phyloP scores from a whole-genome alignment of 306 rosid species.

The Malus sieversii region DNA sequence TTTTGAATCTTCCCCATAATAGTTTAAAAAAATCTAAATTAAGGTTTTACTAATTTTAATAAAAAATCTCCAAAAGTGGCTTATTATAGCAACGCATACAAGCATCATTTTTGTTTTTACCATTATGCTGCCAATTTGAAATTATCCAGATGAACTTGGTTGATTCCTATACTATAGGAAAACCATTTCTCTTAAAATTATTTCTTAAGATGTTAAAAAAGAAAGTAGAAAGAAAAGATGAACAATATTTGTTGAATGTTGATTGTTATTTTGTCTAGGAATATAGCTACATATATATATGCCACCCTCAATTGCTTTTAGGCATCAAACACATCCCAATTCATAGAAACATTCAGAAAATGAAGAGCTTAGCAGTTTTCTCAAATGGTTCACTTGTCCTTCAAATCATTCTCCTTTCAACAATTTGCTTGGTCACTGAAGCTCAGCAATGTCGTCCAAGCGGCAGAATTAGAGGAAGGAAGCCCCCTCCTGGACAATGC shows the following conservation, averaged over 20 bases:
- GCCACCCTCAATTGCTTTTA: neutral
- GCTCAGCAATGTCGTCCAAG: constrained; percentile 19
- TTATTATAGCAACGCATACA: too few relatives aligned
- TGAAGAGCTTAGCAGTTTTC: neutral
- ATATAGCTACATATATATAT: neutral
- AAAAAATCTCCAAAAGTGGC: too few relatives aligned
- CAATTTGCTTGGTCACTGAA: neutral
- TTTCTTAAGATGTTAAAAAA: neutral
- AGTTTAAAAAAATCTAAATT: too few relatives aligned
- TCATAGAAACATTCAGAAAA: neutral
- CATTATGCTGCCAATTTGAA: too few relatives aligned
- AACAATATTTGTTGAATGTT: neutral
- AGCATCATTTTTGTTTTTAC: too few relatives aligned
- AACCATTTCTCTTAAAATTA: neutral
- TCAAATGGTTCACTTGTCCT: neutral
- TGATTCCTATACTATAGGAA: too few relatives aligned
- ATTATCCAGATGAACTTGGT: too few relatives aligned
- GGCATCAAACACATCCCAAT: neutral
- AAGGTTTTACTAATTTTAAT: too few relatives aligned
- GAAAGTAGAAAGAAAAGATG: too few relatives aligned
- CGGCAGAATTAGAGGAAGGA: constrained; percentile 14
- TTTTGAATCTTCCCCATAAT: too few relatives aligned
- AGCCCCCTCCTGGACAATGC: constrained; percentile 20
- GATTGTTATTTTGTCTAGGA: neutral
- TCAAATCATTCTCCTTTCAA: neutral